Percentiles rank a stretch among this genome's conserved stretches.
These are phyloP conservation scores for Tephrocybe sp. DNA, from an alignment of 768 basidiomycete genomes.

Conservation along the genomic window DNA sequence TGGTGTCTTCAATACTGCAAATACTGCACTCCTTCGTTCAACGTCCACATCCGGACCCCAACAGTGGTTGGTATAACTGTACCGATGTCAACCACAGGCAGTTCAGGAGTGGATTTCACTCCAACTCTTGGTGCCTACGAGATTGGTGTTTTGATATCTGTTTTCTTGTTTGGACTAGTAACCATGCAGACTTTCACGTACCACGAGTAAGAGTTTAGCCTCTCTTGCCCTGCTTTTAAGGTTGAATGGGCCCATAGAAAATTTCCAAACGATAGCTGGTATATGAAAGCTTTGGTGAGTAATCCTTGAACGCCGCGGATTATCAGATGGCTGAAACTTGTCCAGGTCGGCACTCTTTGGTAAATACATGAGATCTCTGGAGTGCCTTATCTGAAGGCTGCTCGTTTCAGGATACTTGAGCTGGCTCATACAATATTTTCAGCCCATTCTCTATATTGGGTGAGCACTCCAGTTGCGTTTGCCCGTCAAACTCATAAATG, in stretches of 20 bases:
- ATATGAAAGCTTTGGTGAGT: slow-evolving; percentile 2
- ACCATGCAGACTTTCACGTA: slow-evolving; percentile 11
- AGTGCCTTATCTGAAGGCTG: neutral
- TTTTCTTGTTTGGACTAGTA: slow-evolving; percentile 13
- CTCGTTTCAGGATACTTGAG: neutral
- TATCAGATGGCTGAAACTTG: no score
- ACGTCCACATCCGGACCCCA: no score
- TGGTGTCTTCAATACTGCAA: no score
- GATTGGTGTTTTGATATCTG: slow-evolving; percentile 11
- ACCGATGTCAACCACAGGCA: no score
- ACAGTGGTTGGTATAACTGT: no score
- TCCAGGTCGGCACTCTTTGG: no score
- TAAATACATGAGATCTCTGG: no score
- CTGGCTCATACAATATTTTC: neutral
- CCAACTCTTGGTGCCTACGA: slow-evolving; percentile 6
- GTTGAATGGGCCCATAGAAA: slow-evolving; percentile 2
- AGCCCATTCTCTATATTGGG: neutral
- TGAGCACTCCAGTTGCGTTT: neutral
- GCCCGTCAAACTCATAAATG: neutral
- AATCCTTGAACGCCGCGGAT: no score
- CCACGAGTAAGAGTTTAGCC: neutral
- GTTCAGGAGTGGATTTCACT: no score
- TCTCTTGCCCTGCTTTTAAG: neutral
- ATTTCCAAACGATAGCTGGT: slow-evolving; percentile 7
- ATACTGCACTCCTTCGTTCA: no score